These are phyloP conservation scores for Trichoderma hamatum DNA, from an alignment of 2,329 filamentous ascomycete genomes.

Conservation along the genomic window DNA sequence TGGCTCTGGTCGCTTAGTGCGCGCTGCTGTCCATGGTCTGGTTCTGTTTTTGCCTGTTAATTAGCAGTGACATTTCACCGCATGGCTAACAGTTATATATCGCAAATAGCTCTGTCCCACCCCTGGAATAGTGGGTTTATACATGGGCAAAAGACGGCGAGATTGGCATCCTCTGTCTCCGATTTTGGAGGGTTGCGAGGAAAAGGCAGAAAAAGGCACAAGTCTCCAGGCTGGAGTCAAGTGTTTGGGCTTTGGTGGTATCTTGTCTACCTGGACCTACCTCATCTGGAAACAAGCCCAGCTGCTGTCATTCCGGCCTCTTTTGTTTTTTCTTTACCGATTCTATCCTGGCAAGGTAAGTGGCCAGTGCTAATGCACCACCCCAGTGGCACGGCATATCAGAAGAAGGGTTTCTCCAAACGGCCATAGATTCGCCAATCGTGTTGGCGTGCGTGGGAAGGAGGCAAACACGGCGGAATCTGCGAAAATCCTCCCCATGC, in stretches of 20 bases:
- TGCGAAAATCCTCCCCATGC: background rate
- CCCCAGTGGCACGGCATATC: background rate
- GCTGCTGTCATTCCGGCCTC: background rate
- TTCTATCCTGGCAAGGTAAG: background rate
- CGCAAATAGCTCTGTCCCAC: background rate
- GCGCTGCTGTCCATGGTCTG: conserved; percentile 1
- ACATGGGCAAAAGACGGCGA: background rate
- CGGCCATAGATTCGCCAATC: background rate
- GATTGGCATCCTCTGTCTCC: background rate
- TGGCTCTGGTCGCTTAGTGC: conserved; percentile 15
- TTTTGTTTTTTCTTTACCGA: background rate
- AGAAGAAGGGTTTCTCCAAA: background rate
- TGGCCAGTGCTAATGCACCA: background rate
- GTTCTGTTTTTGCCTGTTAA: background rate
- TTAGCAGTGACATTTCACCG: conserved; percentile 15
- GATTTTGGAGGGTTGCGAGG: background rate
- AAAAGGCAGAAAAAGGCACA: background rate
- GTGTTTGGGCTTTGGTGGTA: background rate
- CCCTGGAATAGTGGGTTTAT: background rate
- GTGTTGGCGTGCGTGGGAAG: background rate
- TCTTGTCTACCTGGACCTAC: background rate
- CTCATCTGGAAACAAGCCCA: background rate
- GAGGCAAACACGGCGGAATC: background rate
- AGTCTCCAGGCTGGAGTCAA: background rate
- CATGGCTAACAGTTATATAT: background rate